phyloP scores from a whole-genome alignment of 2,329 filamentous ascomycete species.

The Biscogniauxia mediterranea region DNA sequence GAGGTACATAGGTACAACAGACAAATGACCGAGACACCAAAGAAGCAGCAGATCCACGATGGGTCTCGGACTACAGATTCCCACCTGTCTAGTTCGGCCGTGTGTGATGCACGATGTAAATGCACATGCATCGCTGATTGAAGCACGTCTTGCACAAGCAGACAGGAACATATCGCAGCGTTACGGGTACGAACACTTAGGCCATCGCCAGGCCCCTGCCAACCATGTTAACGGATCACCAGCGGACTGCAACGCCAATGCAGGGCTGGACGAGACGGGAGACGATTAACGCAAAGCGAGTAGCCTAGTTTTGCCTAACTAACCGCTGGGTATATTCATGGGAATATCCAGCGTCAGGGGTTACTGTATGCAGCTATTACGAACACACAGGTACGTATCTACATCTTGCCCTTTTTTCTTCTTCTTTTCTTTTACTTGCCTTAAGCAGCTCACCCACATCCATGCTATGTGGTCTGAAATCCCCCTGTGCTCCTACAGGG shows the following conservation, averaged over 20 bases:
- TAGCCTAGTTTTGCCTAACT: neutral
- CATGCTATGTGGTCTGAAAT: neutral
- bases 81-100: neutral
- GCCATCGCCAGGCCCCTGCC: neutral
- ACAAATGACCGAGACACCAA: neutral
- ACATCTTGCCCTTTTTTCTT: neutral
- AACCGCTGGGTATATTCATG: neutral
- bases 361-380: neutral
- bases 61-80: neutral
- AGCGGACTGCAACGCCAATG: neutral
- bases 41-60: neutral
- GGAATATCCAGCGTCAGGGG: neutral
- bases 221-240: neutral
- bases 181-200: neutral
- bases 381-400: neutral
- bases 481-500: neutral
- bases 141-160: neutral
- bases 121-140: neutral
- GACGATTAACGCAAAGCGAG: neutral
- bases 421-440: neutral
- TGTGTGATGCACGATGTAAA: neutral
- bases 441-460: neutral
- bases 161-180: neutral
- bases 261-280: neutral
- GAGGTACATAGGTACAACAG: neutral